phyloP scores from a whole-genome alignment of 2,329 filamentous ascomycete species.

The Claviceps sp. region DNA sequence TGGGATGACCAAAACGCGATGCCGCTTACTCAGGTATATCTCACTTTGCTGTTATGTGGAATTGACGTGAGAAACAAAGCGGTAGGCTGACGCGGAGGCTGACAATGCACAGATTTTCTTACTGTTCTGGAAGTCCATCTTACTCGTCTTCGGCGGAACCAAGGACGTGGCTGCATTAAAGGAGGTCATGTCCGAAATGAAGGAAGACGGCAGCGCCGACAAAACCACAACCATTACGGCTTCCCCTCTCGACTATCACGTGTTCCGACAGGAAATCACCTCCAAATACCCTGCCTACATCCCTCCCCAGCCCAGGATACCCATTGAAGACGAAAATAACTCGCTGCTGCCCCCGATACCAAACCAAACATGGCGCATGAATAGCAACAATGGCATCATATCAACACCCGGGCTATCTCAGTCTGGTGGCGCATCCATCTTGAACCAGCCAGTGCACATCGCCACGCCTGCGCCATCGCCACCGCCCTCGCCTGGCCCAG shows the following conservation, averaged over 20 bases:
- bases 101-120: constrained; percentile 49
- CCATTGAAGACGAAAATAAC: constrained; percentile 79
- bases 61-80: background rate
- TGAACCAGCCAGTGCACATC: constrained; percentile 94
- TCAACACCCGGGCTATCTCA: constrained; percentile 40
- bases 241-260: constrained; percentile 88
- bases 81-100: constrained; percentile 10
- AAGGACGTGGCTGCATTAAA: constrained; percentile 63
- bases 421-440: constrained; percentile 58
- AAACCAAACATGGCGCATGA: constrained; percentile 53
- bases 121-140: constrained; percentile 80
- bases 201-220: constrained; percentile 33
- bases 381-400: constrained; percentile 48
- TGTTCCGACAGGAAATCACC: constrained; percentile 90
- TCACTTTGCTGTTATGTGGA: background rate
- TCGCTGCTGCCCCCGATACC: constrained; percentile 78
- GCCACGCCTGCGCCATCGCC: constrained; percentile 96
- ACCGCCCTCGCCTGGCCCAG: constrained; percentile 74
- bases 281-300: constrained; percentile 97
- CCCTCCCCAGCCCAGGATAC: constrained; percentile 69
- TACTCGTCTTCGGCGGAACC: constrained; percentile 74
- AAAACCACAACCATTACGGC: constrained; percentile 78
- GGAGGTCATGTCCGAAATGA: constrained; percentile 50
- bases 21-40: constrained; percentile 47
- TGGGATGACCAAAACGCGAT: constrained; percentile 55